Conservation (phyloP, 2,329 filamentous ascomycete genomes). For the Xylariaceae sp. region DNA sequence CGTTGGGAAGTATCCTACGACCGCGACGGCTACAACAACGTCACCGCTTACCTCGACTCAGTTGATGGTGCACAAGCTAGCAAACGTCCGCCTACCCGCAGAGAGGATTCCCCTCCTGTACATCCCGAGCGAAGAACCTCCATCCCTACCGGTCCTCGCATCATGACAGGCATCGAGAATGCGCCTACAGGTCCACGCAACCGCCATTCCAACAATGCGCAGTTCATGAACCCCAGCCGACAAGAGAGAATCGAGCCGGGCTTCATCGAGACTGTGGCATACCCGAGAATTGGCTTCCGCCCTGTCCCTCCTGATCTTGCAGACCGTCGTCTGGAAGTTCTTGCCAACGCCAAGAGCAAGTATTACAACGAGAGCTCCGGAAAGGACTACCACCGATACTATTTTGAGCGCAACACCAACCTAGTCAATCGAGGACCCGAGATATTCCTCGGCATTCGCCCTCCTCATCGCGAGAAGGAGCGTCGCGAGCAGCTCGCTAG, state of each 20-base stretch:
- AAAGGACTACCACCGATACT: slow-evolving; percentile 63
- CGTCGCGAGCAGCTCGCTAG: slow-evolving; percentile 36
- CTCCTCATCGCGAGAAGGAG: slow-evolving; percentile 50
- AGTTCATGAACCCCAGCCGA: slow-evolving; percentile 17
- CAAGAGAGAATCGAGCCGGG: slow-evolving; percentile 19
- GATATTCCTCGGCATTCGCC: slow-evolving; percentile 61
- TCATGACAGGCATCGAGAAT: slow-evolving; percentile 29
- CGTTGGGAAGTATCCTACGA: slow-evolving; percentile 75
- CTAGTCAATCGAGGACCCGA: slow-evolving; percentile 73
- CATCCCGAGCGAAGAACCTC: slow-evolving; percentile 21
- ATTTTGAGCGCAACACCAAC: slow-evolving; percentile 62
- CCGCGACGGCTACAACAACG: slow-evolving; percentile 48
- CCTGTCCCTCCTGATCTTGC: slow-evolving; percentile 64
- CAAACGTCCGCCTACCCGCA: slow-evolving; percentile 9
- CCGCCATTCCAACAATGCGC: slow-evolving; percentile 30
- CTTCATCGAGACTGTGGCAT: slow-evolving; percentile 36
- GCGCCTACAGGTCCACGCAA: slow-evolving; percentile 38
- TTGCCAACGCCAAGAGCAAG: slow-evolving; percentile 45
- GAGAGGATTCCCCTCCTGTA: slow-evolving; percentile 20
- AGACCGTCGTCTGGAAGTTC: slow-evolving; percentile 58
- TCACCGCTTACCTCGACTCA: slow-evolving; percentile 56
- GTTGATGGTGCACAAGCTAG: slow-evolving; percentile 25
- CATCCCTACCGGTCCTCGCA: slow-evolving; percentile 30
- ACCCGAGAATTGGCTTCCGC: slow-evolving; percentile 42
- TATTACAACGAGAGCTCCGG: slow-evolving; percentile 40